Conservation (phyloP, 2,329 filamentous ascomycete species). For the Phialophora expanda region DNA sequence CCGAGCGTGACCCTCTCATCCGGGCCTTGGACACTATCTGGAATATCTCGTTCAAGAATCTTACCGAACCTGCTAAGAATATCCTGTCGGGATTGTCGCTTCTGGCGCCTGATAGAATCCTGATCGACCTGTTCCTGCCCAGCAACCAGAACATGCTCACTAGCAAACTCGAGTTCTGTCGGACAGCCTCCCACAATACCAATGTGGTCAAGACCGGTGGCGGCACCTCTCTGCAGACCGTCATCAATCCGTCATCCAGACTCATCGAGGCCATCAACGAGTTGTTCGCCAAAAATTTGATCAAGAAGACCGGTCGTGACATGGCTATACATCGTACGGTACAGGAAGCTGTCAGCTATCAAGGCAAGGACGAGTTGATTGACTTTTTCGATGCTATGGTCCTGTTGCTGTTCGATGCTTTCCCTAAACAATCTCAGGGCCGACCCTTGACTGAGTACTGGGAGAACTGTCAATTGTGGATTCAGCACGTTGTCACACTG, state of each 20-base stretch:
- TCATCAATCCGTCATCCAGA: constrained; percentile 21
- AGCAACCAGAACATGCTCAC: constrained; percentile 13
- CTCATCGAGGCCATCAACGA: constrained; percentile 19
- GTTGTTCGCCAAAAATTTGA: constrained; percentile 11
- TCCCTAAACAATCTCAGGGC: constrained; percentile 19
- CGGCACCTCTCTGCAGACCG: constrained; percentile 17
- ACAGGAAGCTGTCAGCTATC: constrained; percentile 24
- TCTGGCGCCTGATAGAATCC: constrained; percentile 19
- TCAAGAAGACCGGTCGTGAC: constrained; percentile 11
- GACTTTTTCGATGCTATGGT: constrained; percentile 18
- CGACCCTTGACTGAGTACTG: constrained; percentile 16
- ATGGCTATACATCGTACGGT: constrained; percentile 25
- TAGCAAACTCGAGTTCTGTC: constrained; percentile 18
- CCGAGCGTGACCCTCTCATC: constrained; percentile 6
- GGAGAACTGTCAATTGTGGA: constrained; percentile 17
- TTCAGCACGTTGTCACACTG: constrained; percentile 21
- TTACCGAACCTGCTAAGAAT: constrained; percentile 9
- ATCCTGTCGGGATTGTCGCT: constrained; percentile 16
- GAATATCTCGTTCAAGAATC: constrained; percentile 20
- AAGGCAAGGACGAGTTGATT: constrained; percentile 16
- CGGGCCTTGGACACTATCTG: constrained; percentile 20
- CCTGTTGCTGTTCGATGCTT: constrained; percentile 16
- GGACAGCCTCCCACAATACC: constrained; percentile 4
- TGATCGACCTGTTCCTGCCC: constrained; percentile 23
- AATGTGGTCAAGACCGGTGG: neutral